These are phyloP conservation scores for Aspergillus incahuasiensis DNA, from an alignment of 495 filamentous ascomycete species.

Conservation along the genomic window DNA sequence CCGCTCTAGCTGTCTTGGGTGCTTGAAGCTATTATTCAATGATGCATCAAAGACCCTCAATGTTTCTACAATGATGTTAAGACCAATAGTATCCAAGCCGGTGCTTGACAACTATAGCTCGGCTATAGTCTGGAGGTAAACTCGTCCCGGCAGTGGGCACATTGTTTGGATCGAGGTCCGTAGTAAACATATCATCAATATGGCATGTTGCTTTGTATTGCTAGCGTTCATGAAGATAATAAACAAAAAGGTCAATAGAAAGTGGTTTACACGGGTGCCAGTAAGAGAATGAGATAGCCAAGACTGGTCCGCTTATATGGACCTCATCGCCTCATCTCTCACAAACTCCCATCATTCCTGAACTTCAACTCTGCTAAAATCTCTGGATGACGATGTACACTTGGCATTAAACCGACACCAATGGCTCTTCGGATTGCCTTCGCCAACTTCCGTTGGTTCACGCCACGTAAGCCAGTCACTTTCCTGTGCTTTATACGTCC, in stretches of 20 bases:
- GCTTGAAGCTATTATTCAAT: no score
- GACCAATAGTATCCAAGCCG: no score
- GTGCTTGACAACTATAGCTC: no score
- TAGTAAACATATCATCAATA: neutral
- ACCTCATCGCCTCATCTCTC: neutral
- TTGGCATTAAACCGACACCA: slow-evolving; percentile 87
- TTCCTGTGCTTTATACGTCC: slow-evolving; percentile 74
- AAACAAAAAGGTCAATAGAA: slow-evolving; percentile 1
- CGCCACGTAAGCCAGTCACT: slow-evolving; percentile 74
- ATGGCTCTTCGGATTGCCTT: slow-evolving; percentile 87
- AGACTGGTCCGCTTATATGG: neutral
- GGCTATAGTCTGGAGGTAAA: no score
- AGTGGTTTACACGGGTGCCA: neutral
- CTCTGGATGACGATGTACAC: slow-evolving; percentile 90
- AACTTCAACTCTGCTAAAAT: slow-evolving; percentile 52
- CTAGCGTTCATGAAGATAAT: slow-evolving; percentile 7
- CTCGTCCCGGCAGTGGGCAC: no score
- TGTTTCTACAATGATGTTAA: neutral
- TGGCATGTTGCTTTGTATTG: slow-evolving; percentile 11
- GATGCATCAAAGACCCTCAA: neutral
- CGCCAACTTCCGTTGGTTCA: slow-evolving; percentile 88
- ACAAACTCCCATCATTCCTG: slow-evolving; percentile 21
- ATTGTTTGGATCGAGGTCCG: no score
- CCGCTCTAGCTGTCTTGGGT: neutral
- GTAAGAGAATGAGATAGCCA: neutral